phyloP scores from a whole-genome alignment of 192 early-diverging fungal species.

The Coemansia sp. region DNA sequence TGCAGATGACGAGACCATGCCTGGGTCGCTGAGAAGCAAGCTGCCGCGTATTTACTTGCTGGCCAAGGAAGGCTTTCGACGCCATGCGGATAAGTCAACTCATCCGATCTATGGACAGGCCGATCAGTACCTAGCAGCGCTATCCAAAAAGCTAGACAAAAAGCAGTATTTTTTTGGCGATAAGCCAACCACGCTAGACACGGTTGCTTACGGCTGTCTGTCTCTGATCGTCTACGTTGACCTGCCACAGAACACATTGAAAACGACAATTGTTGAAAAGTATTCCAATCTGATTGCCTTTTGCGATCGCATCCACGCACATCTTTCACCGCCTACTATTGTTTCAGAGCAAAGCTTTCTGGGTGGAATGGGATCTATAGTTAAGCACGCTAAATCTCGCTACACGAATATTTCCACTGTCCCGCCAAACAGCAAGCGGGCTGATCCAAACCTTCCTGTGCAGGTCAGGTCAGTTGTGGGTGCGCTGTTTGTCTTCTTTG shows the following conservation, averaged over 20 bases:
- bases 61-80: conserved; percentile 49
- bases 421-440: background rate
- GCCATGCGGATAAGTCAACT: conserved; percentile 47
- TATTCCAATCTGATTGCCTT: conserved; percentile 33
- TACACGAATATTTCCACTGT: conserved; percentile 2
- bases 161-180: conserved; percentile 83
- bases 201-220: conserved; percentile 80
- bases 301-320: conserved; percentile 39
- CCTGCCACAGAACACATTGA: conserved; percentile 58
- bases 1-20: background rate
- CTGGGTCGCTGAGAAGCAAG: conserved; percentile 16
- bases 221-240: conserved; percentile 75
- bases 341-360: conserved; percentile 22
- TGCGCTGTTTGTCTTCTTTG: conserved; percentile 35
- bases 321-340: conserved; percentile 20
- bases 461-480: conserved; percentile 23
- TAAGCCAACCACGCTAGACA: conserved; percentile 75
- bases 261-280: conserved; percentile 11
- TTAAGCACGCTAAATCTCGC: conserved; percentile 19
- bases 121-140: conserved; percentile 61
- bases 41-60: conserved; percentile 33
- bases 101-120: conserved; percentile 71
- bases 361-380: conserved; percentile 13
- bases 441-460: conserved; percentile 17
- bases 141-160: conserved; percentile 72